Conservation (phyloP, 2,329 filamentous ascomycete species). For the Zopfia rhizophila region DNA sequence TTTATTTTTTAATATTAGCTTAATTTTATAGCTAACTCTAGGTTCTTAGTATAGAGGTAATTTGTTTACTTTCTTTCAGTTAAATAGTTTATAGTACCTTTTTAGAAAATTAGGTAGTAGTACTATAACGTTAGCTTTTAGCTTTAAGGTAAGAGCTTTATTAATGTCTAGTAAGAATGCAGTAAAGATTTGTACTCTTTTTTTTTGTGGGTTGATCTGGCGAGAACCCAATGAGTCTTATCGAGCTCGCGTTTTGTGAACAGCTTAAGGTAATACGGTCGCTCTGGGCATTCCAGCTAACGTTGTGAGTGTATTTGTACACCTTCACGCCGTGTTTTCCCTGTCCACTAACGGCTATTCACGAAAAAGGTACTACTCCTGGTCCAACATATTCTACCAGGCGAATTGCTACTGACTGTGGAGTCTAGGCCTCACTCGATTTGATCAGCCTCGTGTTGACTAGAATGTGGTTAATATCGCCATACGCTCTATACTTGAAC, state of each 20-base stretch:
- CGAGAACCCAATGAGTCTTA: slow-evolving; percentile 31
- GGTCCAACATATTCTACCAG: slow-evolving; percentile 17
- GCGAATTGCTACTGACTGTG: slow-evolving; percentile 27
- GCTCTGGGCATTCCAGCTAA: slow-evolving; percentile 23
- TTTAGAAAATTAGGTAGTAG: no score
- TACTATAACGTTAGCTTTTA: no score
- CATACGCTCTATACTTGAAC: slow-evolving; percentile 25
- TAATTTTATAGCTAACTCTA: no score
- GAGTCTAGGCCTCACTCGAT: slow-evolving; percentile 23
- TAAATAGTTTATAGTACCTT: no score
- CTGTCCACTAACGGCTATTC: slow-evolving; percentile 31
- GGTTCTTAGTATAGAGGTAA: no score
- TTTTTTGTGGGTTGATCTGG: no score
- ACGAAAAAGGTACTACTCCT: slow-evolving; percentile 16
- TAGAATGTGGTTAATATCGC: slow-evolving; percentile 4
- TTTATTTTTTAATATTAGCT: no score
- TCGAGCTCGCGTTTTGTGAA: slow-evolving; percentile 22
- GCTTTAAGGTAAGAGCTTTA: no score
- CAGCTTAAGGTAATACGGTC: slow-evolving; percentile 22
- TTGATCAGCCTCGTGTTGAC: slow-evolving; percentile 22
- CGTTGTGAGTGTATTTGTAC: slow-evolving; percentile 21
- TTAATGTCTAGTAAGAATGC: no score
- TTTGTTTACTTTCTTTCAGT: no score
- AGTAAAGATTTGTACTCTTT: no score
- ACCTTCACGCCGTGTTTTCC: slow-evolving; percentile 32